Conservation (phyloP, 1,284 basidiomycete genomes). For the Blastosporella zonata region DNA sequence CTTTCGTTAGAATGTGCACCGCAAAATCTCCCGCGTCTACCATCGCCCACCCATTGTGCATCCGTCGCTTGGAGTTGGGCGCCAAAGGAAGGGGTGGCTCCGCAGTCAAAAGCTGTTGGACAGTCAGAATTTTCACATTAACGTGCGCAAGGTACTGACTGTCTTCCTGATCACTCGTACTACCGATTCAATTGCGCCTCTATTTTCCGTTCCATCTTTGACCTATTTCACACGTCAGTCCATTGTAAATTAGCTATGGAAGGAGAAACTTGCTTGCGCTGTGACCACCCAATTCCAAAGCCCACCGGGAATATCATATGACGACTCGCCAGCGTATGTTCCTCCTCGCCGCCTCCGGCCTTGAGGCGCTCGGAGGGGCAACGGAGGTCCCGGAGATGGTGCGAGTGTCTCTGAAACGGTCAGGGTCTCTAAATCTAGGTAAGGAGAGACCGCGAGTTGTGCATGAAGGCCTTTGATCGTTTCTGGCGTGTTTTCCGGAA, state of each 20-base stretch:
- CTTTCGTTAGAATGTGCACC: constrained; percentile 66
- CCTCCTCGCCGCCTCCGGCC: constrained; percentile 63
- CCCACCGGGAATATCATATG: constrained; percentile 46
- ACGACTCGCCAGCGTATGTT: constrained; percentile 62
- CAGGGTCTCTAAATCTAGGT: constrained; percentile 56
- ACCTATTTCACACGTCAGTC: constrained; percentile 42
- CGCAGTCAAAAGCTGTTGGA: constrained; percentile 46
- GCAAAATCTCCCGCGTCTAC: constrained; percentile 76
- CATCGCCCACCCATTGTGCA: constrained; percentile 76
- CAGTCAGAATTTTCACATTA: constrained; percentile 1
- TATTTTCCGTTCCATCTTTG: constrained; percentile 76
- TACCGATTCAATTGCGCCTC: constrained; percentile 71
- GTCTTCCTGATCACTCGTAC: constrained; percentile 64
- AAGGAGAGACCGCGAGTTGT: constrained; percentile 53
- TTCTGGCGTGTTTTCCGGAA: constrained; percentile 49
- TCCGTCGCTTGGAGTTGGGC: constrained; percentile 54
- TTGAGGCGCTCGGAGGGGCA: constrained; percentile 51
- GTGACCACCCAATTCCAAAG: constrained; percentile 74
- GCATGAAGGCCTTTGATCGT: constrained; percentile 49
- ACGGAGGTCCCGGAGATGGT: constrained; percentile 48
- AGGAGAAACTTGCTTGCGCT: constrained; percentile 50
- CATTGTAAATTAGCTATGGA: not conserved
- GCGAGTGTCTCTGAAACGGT: constrained; percentile 47
- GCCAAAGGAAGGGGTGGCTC: constrained; percentile 58
- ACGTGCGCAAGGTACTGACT: constrained; percentile 37